These are phyloP conservation scores for Marsdenia floribunda DNA, from an alignment of 257 asterid species.

Conservation along the genomic window DNA sequence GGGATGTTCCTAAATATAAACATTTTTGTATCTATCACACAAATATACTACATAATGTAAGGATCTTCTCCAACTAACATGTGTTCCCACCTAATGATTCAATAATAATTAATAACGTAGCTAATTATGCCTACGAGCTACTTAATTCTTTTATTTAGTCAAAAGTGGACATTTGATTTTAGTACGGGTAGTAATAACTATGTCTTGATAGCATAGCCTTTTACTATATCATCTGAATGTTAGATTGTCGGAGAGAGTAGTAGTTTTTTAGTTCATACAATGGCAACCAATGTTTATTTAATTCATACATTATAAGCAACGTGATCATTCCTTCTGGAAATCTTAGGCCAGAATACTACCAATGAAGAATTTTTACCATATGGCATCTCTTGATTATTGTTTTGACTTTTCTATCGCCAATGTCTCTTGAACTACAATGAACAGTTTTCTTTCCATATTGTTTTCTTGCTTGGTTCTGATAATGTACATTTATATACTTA, in stretches of 20 bases:
- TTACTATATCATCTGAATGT: neutral
- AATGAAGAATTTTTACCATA: neutral
- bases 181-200: neutral
- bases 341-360: neutral
- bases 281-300: neutral
- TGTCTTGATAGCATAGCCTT: neutral
- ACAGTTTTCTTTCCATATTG: neutral
- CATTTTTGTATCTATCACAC: neutral
- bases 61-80: neutral
- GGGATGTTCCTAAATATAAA: neutral
- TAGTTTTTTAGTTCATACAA: neutral
- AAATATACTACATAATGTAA: too few species aligned
- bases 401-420: neutral
- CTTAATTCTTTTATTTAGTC: too few species aligned
- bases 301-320: neutral
- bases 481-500: neutral
- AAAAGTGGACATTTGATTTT: neutral
- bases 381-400: neutral
- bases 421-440: neutral
- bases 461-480: slow-evolving; percentile 19
- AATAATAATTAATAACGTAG: too few species aligned
- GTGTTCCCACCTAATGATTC: neutral
- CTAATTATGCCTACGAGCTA: neutral
- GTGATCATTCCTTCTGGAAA: neutral
- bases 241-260: neutral